Percentiles rank a stretch among this genome's conserved stretches.
Evolutionary conservation across 805 yeast species (phyloP).

Genomic region (Candida corydali): DNA sequence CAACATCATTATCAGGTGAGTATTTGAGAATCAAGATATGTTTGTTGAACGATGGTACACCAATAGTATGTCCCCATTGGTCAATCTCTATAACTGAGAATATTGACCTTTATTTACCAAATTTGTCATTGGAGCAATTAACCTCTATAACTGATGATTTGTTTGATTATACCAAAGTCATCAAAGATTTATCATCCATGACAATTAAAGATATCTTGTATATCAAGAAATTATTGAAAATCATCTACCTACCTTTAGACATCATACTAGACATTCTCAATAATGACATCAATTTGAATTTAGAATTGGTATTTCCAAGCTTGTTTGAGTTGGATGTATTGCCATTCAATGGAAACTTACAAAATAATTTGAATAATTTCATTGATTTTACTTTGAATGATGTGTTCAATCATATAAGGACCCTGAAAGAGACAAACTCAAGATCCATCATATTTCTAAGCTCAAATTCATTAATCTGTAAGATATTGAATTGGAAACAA

Average conservation of each 20-base stretch:
- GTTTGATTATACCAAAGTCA: slow-evolving; percentile 37
- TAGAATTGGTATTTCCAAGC: slow-evolving; percentile 78
- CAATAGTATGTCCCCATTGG: slow-evolving; percentile 74
- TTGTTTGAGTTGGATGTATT: slow-evolving; percentile 33
- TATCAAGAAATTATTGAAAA: slow-evolving; percentile 42
- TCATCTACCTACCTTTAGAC: slow-evolving; percentile 56
- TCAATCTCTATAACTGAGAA: slow-evolving; percentile 47
- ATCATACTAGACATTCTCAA: slow-evolving; percentile 55
- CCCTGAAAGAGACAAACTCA: slow-evolving; percentile 25
- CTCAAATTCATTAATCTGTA: slow-evolving; percentile 84
- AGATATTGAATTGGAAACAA: slow-evolving; percentile 95
- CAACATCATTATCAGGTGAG: slow-evolving; percentile 83
- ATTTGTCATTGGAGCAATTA: slow-evolving; percentile 48
- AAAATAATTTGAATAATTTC: slow-evolving; percentile 61
- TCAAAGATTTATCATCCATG: slow-evolving; percentile 36
- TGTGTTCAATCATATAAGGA: slow-evolving; percentile 73
- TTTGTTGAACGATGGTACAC: slow-evolving; percentile 76
- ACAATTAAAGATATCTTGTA: slow-evolving; percentile 30
- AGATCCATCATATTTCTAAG: slow-evolving; percentile 82
- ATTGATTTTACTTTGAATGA: slow-evolving; percentile 69
- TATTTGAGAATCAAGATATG: slow-evolving; percentile 70
- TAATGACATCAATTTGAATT: slow-evolving; percentile 57
- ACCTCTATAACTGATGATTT: slow-evolving; percentile 34
- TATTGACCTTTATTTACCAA: slow-evolving; percentile 57
- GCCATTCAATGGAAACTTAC: slow-evolving; percentile 38